A percentile compares a stretch with the other conserved stretches of the same genome.
These are phyloP conservation scores for Heimioporus sp. DNA, from an alignment of 768 basidiomycete genomes.

Conservation along the genomic window DNA sequence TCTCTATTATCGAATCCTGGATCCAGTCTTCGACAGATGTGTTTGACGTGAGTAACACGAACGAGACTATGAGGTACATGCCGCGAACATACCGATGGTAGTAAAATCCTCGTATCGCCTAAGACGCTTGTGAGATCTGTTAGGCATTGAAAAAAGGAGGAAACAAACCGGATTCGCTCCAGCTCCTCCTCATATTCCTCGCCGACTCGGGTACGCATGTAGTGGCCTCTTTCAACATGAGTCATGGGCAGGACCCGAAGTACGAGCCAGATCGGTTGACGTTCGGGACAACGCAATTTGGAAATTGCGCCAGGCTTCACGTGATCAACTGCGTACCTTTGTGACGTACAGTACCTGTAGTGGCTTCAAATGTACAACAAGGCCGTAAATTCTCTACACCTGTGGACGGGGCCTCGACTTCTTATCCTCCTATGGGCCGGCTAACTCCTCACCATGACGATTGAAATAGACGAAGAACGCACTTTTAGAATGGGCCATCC, in stretches of 20 bases:
- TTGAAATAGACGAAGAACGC: too few relatives aligned
- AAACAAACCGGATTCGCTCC: conserved; percentile 58
- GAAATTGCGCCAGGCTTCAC: too few relatives aligned
- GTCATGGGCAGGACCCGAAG: conserved; percentile 17
- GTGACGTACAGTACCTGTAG: too few relatives aligned
- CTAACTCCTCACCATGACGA: too few relatives aligned
- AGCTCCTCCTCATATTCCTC: conserved; percentile 63
- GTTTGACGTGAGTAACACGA: conserved; percentile 12
- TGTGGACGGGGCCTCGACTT: too few relatives aligned
- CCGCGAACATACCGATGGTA: conserved; percentile 70
- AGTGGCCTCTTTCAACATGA: conserved; percentile 17
- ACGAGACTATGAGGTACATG: conserved; percentile 6
- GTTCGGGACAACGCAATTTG: not conserved
- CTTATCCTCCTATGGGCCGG: too few relatives aligned
- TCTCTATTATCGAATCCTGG: conserved; percentile 89
- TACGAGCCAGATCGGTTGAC: not conserved
- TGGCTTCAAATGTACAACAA: too few relatives aligned
- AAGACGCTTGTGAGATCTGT: conserved; percentile 15
- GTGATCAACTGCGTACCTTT: too few relatives aligned
- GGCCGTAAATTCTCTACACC: too few relatives aligned
- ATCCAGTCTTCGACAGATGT: conserved; percentile 76
- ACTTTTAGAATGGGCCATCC: too few relatives aligned
- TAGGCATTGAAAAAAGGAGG: not conserved
- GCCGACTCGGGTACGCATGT: conserved; percentile 20
- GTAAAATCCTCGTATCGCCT: conserved; percentile 96